Conservation (phyloP, 495 filamentous ascomycete genomes). For the Aspergillus ellipticus region DNA sequence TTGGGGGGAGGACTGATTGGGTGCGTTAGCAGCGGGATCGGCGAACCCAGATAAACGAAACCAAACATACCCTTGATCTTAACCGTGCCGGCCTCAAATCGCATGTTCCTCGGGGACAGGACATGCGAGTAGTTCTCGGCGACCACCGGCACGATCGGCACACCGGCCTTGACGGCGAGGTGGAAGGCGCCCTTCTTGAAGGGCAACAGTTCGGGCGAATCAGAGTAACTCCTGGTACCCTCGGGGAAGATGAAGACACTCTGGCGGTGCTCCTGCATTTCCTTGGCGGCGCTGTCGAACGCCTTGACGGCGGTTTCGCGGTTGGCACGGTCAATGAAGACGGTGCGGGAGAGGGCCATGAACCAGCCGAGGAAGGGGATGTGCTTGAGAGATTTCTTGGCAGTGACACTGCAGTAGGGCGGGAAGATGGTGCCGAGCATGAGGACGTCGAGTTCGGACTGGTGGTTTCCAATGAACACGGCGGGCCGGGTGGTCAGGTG, state of each 20-base stretch:
- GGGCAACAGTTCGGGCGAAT: constrained; percentile 71
- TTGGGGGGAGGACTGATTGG: constrained; percentile 70
- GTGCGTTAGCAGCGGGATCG: background rate
- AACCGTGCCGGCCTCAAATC: constrained; percentile 73
- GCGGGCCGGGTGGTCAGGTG: constrained; percentile 71
- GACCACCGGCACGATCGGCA: constrained; percentile 86
- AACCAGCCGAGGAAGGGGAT: constrained; percentile 95
- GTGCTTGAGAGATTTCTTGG: constrained; percentile 78
- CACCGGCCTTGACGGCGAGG: constrained; percentile 87
- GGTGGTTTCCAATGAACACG: constrained; percentile 91
- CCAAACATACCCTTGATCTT: constrained; percentile 67
- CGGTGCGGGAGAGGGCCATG: constrained; percentile 82
- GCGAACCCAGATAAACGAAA: background rate
- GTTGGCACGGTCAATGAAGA: constrained; percentile 92
- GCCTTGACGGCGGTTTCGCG: constrained; percentile 74
- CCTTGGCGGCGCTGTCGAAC: constrained; percentile 75
- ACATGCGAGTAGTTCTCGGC: constrained; percentile 81
- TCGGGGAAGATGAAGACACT: constrained; percentile 94
- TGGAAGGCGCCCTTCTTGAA: constrained; percentile 99
- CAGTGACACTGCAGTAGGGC: constrained; percentile 86
- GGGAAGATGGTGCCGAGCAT: constrained; percentile 87
- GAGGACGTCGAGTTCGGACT: constrained; percentile 90
- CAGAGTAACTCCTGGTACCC: constrained; percentile 86
- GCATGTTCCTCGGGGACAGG: constrained; percentile 61
- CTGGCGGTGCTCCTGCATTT: constrained; percentile 73